phyloP scores from a whole-genome alignment of 2,329 filamentous ascomycete genomes.

The Thelonectria olida region DNA sequence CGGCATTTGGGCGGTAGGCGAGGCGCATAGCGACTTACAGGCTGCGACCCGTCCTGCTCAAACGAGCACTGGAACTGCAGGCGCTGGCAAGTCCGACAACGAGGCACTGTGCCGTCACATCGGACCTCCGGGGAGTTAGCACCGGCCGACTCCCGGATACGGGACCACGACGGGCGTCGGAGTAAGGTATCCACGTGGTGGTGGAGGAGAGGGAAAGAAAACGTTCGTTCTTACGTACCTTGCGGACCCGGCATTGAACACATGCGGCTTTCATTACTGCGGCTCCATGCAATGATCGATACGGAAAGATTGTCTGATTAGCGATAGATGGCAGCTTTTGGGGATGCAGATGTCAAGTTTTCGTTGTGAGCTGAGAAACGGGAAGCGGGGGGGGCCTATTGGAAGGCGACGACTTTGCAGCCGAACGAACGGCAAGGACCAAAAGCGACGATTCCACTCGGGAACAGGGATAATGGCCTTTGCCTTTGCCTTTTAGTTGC shows the following conservation, averaged over 20 bases:
- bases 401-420: neutral
- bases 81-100: constrained; percentile 39
- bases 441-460: neutral
- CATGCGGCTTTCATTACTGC: constrained; percentile 39
- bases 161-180: neutral
- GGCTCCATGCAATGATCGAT: constrained; percentile 7
- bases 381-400: neutral
- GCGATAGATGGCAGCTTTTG: constrained; percentile 3
- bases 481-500: neutral
- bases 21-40: constrained; percentile 32
- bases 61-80: constrained; percentile 41
- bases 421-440: neutral
- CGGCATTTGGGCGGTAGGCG: constrained; percentile 40
- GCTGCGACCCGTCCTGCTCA: constrained; percentile 37
- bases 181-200: constrained; percentile 5
- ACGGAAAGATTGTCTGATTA: neutral
- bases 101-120: constrained; percentile 38
- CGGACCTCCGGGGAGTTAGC: constrained; percentile 41
- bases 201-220: constrained; percentile 28
- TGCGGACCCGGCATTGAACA: constrained; percentile 41
- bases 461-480: neutral
- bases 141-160: constrained; percentile 33
- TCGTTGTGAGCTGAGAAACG: neutral
- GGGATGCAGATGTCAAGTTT: neutral
- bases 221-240: constrained; percentile 36